Evolutionary conservation across 2,329 filamentous ascomycete genomes (phyloP), one percentile per base, ranked within the genome.

Genomic region (Verticillium alfalfae): DNA sequence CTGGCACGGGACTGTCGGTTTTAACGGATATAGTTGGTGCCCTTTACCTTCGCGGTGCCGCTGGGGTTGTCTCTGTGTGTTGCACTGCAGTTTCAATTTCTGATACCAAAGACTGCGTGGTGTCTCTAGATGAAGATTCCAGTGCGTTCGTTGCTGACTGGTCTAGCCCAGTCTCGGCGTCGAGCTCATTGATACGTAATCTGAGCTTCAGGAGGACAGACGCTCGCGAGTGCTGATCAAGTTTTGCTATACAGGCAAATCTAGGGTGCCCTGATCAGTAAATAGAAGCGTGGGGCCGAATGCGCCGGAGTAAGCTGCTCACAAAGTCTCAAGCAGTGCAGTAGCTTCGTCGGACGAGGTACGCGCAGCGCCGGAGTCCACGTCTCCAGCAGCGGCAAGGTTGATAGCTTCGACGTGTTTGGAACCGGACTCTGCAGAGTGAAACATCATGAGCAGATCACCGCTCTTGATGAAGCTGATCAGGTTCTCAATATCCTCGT

Each of bases 391-490:
- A 10, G 13, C 5, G 9, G 18, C 45, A 18, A 8, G 8, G 18
- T 7, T 6, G 10, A 18, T 2, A 2, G 45, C 9, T 22, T 52
- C 45, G 18, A 18, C 18, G n/a, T 52, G 18, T 7, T 52, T 52
- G n/a, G 18, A n/a, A 9, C 5, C 22, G 45, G 18, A 6, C 7
- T 52, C 45, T 26, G 18, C 45, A 13, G 45, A 52, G 5, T 18
- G 45, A 18, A 52, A 52, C 45, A 52, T 52, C n/a, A 52, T 45
- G 8, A 59, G 58, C 31, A 66, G 13, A 41, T 66, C 64, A n/a
- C 63, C 64, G 34, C 63, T 60, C 2, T 63, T 65, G n/a, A 66
- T 65, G 22, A 66, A 63, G 34, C 60, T 63, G 56, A 66, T 36
- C 2, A 66, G 58, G 8, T 64, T 60, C 9, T 60, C 64, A 1